These are phyloP conservation scores for Aspergillus transmontanensis DNA, from an alignment of 2,329 filamentous ascomycete species.

Conservation along the genomic window DNA sequence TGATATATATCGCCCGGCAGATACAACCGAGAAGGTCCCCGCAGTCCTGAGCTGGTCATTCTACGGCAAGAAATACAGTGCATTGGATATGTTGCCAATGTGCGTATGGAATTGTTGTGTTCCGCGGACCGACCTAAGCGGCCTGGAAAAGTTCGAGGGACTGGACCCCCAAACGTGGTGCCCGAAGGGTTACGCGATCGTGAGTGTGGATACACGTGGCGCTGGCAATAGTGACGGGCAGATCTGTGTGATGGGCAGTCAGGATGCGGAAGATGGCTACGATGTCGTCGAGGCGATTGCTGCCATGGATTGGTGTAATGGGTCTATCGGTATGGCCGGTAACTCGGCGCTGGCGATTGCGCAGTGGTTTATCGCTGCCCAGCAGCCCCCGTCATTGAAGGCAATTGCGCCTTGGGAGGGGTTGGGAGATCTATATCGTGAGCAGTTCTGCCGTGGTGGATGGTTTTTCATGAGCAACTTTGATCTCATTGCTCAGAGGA, in stretches of 20 bases:
- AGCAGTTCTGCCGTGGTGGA: slow-evolving; percentile 50
- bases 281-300: slow-evolving; percentile 50
- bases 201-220: slow-evolving; percentile 39
- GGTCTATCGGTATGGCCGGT: slow-evolving; percentile 47
- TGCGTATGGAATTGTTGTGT: slow-evolving; percentile 44
- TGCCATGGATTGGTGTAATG: slow-evolving; percentile 49
- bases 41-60: slow-evolving; percentile 49
- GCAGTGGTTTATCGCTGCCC: slow-evolving; percentile 48
- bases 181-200: slow-evolving; percentile 36
- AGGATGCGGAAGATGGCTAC: slow-evolving; percentile 51
- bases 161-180: slow-evolving; percentile 42
- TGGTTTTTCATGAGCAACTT: slow-evolving; percentile 44
- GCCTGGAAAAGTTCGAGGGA: slow-evolving; percentile 48
- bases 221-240: slow-evolving; percentile 39
- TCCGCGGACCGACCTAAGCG: slow-evolving; percentile 24
- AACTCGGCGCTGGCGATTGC: slow-evolving; percentile 48
- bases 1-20: slow-evolving; percentile 49
- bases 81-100: slow-evolving; percentile 43
- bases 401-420: slow-evolving; percentile 54
- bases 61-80: slow-evolving; percentile 51
- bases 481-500: slow-evolving; percentile 44
- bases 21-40: slow-evolving; percentile 38
- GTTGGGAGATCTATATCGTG: slow-evolving; percentile 49
- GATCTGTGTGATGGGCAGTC: slow-evolving; percentile 43
- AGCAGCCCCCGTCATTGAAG: slow-evolving; percentile 46